Base-by-base conservation (phyloP, 441 rosid species). In the Lepidium campestre region DNA sequence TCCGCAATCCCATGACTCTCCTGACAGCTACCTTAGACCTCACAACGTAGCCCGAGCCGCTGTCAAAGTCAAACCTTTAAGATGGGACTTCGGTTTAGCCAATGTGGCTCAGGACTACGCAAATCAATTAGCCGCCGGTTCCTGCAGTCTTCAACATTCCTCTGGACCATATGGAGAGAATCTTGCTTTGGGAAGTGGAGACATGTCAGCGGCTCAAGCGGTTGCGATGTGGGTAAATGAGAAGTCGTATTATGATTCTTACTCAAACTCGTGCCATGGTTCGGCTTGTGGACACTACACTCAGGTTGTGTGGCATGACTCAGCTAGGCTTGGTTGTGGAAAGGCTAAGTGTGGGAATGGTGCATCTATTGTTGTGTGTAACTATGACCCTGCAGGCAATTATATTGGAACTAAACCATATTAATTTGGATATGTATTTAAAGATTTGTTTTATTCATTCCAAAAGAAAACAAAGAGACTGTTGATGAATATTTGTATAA, bases 121-220 rank as follows among this genome's bases (percentile, higher is more conserved):
- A 7, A 75, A 81, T 45, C 70, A 72, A 23, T 64, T 69, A 41
- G 68, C 44, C 0, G 13, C 47, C 0, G 68, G 62, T 12, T 20
- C 75, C 3, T 83, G 89, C 71, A 74, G 42, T n/a, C 77, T 84
- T 1, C 70, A 68, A 35, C 89, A 84, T 63, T 84, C 89, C 9
- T 27, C 69, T 5, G 87, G 86, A 27, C 80, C 79, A 1, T 84
- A 79, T n/a, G 86, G 87, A 3, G 89, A 86, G 74, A 86, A 84
- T 70, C 66, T 86, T 12, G 87, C 92, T 0, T n/a, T 57, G 41
- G 79, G 86, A 15, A 45, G 70, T 20, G 80, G 66, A 19, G 71
- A 75, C 32, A 73, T 83, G 14, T 67, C 78, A 0, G 80, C 74
- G 15, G 50, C 67, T 1, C 67, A 67, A 1, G 87, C 86, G 3